These are phyloP conservation scores for Diaporthe amygdali DNA, from an alignment of 2,329 filamentous ascomycete genomes.

Conservation along the genomic window DNA sequence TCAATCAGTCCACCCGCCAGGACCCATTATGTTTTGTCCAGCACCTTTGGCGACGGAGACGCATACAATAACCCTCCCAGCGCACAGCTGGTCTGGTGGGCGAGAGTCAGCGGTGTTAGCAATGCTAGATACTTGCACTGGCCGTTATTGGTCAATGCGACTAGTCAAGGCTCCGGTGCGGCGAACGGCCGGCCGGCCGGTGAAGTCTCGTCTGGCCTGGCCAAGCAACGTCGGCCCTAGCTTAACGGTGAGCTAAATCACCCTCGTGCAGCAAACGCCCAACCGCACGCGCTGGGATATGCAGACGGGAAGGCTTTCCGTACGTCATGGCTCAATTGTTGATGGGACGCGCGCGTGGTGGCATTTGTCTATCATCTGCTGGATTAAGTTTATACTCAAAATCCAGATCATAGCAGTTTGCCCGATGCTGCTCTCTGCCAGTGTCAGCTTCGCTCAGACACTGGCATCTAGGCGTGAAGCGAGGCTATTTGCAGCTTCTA, in stretches of 20 bases:
- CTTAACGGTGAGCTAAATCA: slow-evolving; percentile 5
- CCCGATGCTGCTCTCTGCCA: neutral
- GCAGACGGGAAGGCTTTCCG: neutral
- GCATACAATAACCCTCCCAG: neutral
- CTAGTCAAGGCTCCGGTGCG: slow-evolving; percentile 13
- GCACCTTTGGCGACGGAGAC: neutral
- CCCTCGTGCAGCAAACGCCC: neutral
- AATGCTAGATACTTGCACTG: slow-evolving; percentile 4
- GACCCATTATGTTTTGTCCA: neutral
- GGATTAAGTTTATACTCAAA: too few relatives aligned
- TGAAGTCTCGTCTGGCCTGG: neutral
- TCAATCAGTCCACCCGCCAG: neutral
- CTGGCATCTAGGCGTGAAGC: too few relatives aligned
- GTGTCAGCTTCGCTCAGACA: neutral
- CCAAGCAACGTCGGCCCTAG: slow-evolving; percentile 3
- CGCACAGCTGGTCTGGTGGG: neutral
- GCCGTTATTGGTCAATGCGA: slow-evolving; percentile 16
- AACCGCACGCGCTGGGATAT: neutral
- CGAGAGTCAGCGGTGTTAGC: neutral
- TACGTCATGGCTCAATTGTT: neutral
- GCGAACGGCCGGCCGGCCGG: neutral
- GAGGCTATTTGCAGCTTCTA: neutral
- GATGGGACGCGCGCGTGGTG: neutral
- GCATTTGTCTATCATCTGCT: too few relatives aligned
- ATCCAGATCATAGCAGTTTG: neutral